Evolutionary conservation across 192 early-diverging fungal genomes (phyloP).

Genomic region (Backusella circina): DNA sequence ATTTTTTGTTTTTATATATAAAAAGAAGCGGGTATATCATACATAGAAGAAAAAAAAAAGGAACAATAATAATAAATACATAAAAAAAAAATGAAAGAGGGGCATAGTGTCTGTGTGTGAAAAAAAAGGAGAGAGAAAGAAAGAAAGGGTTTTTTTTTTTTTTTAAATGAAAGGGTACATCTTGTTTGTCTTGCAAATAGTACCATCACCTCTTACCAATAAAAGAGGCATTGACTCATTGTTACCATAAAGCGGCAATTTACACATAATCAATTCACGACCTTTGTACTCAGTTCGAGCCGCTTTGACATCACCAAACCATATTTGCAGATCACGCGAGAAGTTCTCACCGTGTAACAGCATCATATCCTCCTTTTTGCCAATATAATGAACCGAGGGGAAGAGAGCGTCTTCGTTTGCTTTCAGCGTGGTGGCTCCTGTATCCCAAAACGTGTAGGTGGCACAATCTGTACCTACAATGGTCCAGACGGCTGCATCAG

Average conservation of each 20-base stretch:
- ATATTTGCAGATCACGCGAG: conserved; percentile 62
- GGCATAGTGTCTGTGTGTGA: not conserved
- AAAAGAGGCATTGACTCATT: conserved; percentile 25
- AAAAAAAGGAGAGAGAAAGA: not conserved
- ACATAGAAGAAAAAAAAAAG: no score
- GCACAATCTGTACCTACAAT: conserved; percentile 77
- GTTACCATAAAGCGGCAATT: conserved; percentile 33
- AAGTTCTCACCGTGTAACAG: conserved; percentile 71
- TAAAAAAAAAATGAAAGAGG: not conserved
- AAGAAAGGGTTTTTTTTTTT: not conserved
- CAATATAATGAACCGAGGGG: conserved; percentile 37
- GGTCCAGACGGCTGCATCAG: conserved; percentile 91
- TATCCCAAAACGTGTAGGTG: conserved; percentile 22
- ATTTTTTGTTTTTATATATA: not conserved
- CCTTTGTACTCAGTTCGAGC: conserved; percentile 45
- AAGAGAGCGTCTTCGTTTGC: not conserved
- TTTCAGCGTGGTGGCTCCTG: conserved; percentile 13
- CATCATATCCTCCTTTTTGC: conserved; percentile 31
- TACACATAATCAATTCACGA: conserved; percentile 40
- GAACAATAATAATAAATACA: not conserved
- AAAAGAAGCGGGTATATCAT: conserved; percentile 1
- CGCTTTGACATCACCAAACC: conserved; percentile 65
- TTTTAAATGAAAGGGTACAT: conserved; percentile 19
- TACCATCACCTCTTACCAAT: conserved; percentile 36
- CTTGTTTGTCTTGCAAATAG: conserved; percentile 36